Percentiles rank a stretch among this genome's conserved stretches.
Evolutionary conservation across 2,329 filamentous ascomycete species (phyloP).

Genomic region (Colletotrichum sp.): DNA sequence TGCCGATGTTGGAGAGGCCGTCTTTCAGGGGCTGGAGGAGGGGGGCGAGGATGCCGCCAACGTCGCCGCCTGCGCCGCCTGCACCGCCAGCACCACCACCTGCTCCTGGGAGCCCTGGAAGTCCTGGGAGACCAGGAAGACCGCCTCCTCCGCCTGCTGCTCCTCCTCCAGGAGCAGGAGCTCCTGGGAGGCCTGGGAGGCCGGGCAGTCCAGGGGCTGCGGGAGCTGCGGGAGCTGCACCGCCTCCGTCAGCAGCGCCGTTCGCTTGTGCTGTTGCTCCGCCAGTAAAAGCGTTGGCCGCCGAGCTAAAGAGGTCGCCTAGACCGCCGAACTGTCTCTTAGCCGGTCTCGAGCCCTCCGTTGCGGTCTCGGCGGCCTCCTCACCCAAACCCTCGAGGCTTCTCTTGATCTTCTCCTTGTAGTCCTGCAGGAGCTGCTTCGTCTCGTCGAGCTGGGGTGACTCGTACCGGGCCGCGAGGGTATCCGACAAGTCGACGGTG

Average conservation of each 20-base stretch:
- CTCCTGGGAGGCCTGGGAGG: background rate
- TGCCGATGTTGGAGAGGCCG: conserved; percentile 16
- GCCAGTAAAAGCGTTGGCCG: background rate
- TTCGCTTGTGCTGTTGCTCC: background rate
- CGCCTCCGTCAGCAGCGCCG: background rate
- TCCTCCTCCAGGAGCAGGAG: background rate
- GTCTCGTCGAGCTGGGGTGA: conserved; percentile 10
- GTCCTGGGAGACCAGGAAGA: background rate
- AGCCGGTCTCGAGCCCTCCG: background rate
- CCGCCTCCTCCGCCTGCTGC: background rate
- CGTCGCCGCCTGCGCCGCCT: background rate
- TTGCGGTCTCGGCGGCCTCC: background rate
- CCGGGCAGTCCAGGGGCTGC: background rate
- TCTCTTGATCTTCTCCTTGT: conserved; percentile 1
- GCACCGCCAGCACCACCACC: background rate
- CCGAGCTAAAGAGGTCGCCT: background rate
- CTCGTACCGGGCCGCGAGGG: conserved; percentile 7
- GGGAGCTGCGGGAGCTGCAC: background rate
- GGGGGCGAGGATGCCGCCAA: background rate
- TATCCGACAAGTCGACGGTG: conserved; percentile 13
- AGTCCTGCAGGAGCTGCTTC: conserved; percentile 4
- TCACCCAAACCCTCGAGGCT: background rate
- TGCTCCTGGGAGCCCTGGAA: background rate
- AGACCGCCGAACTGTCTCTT: conserved; percentile 2
- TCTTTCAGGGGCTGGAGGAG: conserved; percentile 16